Evolutionary conservation across 345 rosid genomes (phyloP).

Genomic region (Eucalyptus polybractea): DNA sequence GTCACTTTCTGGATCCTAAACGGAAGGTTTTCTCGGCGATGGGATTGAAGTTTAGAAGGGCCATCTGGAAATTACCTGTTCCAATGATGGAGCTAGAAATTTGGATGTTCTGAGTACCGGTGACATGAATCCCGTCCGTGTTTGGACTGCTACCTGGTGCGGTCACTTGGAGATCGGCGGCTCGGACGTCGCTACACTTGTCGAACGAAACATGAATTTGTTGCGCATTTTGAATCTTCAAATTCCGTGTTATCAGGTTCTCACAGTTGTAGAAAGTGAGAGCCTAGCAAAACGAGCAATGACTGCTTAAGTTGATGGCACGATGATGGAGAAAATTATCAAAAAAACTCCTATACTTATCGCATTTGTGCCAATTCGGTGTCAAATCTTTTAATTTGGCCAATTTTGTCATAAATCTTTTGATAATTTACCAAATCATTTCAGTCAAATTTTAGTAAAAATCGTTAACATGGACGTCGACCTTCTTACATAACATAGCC

Average conservation of each 20-base stretch:
- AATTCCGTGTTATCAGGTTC: constrained; percentile 25
- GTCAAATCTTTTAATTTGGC: accelerated
- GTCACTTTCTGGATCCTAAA: background rate
- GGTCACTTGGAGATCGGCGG: constrained; percentile 32
- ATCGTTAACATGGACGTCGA: accelerated
- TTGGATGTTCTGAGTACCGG: constrained; percentile 45
- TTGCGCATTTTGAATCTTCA: constrained; percentile 56
- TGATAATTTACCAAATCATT: too few relatives aligned
- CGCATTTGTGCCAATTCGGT: accelerated
- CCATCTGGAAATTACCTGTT: constrained; percentile 31
- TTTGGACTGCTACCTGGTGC: constrained; percentile 66
- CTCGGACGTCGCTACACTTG: constrained; percentile 28
- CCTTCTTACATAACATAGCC: accelerated
- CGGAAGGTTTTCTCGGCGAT: background rate
- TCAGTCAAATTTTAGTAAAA: accelerated
- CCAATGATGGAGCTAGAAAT: constrained; percentile 36
- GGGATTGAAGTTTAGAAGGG: background rate
- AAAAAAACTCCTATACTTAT: too few relatives aligned
- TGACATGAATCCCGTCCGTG: constrained; percentile 84
- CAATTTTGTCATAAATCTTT: too few relatives aligned
- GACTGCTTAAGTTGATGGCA: background rate
- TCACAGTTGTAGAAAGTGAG: constrained; percentile 49
- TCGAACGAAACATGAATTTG: constrained; percentile 60
- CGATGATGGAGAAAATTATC: background rate
- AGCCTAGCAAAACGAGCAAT: constrained; percentile 25